Percentiles rank a stretch among this genome's conserved stretches.
Conservation (phyloP, 2,329 filamentous ascomycete species). For the Cercospora nicotianae region DNA sequence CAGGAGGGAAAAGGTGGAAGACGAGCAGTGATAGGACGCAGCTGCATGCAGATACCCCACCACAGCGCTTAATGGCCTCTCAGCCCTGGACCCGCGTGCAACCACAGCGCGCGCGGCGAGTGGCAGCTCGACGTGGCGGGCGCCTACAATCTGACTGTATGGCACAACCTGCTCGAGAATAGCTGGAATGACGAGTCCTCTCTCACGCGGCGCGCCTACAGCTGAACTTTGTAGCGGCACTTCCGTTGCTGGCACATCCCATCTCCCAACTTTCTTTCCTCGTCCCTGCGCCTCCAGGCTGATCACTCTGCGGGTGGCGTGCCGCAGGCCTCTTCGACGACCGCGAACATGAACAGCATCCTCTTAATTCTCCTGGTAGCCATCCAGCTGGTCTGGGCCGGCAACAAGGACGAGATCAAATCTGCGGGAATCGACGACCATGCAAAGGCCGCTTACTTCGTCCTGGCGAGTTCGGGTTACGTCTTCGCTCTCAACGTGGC, state of each 20-base stretch:
- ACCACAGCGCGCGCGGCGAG: constrained; percentile 4
- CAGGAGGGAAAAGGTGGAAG: neutral
- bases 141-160: constrained; percentile 11
- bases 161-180: constrained; percentile 6
- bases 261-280: neutral
- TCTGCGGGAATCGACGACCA: constrained; percentile 27
- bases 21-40: constrained; percentile 9
- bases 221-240: neutral
- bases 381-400: constrained; percentile 22
- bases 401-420: constrained; percentile 13
- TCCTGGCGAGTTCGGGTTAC: constrained; percentile 26
- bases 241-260: neutral
- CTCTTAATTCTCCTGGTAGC: constrained; percentile 19
- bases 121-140: constrained; percentile 6
- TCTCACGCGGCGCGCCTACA: neutral
- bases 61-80: constrained; percentile 15
- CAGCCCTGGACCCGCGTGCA: constrained; percentile 9
- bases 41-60: constrained; percentile 6
- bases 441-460: constrained; percentile 33
- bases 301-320: constrained; percentile 13
- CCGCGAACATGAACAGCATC: constrained; percentile 17
- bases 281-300: neutral
- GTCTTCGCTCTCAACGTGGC: constrained; percentile 34
- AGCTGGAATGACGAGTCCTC: constrained; percentile 2
- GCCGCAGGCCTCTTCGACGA: constrained; percentile 3